phyloP scores from a whole-genome alignment of 768 basidiomycete genomes.

The Termitomyces sp. region DNA sequence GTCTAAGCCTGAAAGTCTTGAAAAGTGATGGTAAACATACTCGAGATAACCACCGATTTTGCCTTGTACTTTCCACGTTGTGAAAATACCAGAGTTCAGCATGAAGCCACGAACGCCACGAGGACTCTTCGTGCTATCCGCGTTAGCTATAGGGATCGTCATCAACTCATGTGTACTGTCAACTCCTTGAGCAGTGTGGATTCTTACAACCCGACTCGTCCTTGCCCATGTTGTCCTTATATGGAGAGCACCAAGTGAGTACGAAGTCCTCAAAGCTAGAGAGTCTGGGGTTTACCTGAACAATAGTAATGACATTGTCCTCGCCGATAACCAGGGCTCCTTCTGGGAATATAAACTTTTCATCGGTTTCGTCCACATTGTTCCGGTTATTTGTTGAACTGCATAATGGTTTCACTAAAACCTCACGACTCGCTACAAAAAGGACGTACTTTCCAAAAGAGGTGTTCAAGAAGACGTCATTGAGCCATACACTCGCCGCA shows the following conservation, averaged over 20 bases:
- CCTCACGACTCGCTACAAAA: not conserved
- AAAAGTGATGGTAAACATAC: slow-evolving; percentile 31
- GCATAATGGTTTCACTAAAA: not conserved
- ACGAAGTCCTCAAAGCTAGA: not conserved
- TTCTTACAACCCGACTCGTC: slow-evolving; percentile 55
- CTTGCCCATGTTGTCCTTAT: slow-evolving; percentile 76
- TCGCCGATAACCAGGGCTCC: slow-evolving; percentile 45
- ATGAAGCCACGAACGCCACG: slow-evolving; percentile 77
- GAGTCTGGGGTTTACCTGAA: slow-evolving; percentile 48
- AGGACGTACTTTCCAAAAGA: slow-evolving; percentile 64
- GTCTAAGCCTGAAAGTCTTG: not conserved
- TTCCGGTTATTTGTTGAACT: slow-evolving; percentile 67
- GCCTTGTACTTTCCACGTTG: slow-evolving; percentile 70
- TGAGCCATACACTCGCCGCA: slow-evolving; percentile 81
- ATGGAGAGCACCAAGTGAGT: not conserved
- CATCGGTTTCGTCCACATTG: slow-evolving; percentile 64
- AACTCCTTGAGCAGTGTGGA: not conserved
- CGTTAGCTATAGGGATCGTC: slow-evolving; percentile 23
- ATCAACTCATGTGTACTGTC: not conserved
- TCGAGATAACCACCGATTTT: slow-evolving; percentile 68
- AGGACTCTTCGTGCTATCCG: slow-evolving; percentile 64
- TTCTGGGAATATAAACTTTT: slow-evolving; percentile 58
- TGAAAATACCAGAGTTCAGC: slow-evolving; percentile 59
- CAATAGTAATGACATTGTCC: slow-evolving; percentile 76
- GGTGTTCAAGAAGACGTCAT: slow-evolving; percentile 66